Evolutionary conservation across 106 monocot genomes (phyloP).

Genomic region (Iris macrosiphon): DNA sequence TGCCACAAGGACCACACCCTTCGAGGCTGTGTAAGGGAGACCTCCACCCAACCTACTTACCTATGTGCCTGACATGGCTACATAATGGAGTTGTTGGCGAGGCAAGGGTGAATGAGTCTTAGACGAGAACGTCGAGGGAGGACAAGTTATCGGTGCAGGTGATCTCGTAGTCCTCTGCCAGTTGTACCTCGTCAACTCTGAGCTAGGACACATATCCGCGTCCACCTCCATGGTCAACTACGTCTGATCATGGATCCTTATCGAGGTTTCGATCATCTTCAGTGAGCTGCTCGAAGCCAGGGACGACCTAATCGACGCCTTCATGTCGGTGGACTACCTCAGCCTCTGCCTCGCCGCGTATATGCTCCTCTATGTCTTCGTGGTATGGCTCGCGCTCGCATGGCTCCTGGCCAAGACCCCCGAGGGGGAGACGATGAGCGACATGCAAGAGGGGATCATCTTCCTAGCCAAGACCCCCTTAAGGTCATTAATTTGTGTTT

Average conservation of each 20-base stretch:
- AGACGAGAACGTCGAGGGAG: too few species aligned
- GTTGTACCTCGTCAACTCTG: conserved; percentile 15
- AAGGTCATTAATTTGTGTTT: too few species aligned
- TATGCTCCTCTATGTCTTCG: conserved; percentile 6
- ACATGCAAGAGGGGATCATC: conserved; percentile 10
- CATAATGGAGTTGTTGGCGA: too few species aligned
- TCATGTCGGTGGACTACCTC: conserved; percentile 6
- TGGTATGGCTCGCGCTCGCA: conserved; percentile 16
- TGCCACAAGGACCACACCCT: too few species aligned
- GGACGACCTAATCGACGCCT: neutral
- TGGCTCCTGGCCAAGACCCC: conserved; percentile 20
- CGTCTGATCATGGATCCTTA: conserved; percentile 24
- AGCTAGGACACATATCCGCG: conserved; percentile 25
- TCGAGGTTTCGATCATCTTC: conserved; percentile 20
- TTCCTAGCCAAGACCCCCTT: too few species aligned
- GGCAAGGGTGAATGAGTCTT: too few species aligned
- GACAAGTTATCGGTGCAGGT: too few species aligned
- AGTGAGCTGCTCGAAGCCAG: conserved; percentile 1
- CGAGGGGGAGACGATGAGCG: conserved; percentile 28
- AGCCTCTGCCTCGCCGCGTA: neutral
- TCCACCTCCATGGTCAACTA: conserved; percentile 25
- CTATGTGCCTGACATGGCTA: too few species aligned
- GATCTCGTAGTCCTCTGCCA: conserved; percentile 30
- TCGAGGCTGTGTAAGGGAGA: too few species aligned
- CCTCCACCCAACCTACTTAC: too few species aligned